phyloP scores from a whole-genome alignment of 768 basidiomycete species.

The Mrakia frigida region DNA sequence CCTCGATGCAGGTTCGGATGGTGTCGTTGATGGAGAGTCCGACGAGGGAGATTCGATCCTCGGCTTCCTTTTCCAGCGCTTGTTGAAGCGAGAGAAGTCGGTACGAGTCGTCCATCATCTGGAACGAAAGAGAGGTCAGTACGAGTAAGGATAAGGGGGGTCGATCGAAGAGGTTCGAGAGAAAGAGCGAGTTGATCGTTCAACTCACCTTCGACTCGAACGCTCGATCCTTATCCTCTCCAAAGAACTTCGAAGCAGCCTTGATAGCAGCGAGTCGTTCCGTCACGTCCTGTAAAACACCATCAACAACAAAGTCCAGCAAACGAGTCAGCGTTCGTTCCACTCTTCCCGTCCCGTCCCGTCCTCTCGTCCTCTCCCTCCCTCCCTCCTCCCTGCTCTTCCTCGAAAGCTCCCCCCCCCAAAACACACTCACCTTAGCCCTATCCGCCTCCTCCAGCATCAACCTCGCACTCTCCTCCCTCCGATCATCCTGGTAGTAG shows the following conservation, averaged over 20 bases:
- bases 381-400: background rate
- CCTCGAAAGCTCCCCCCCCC: too few species aligned
- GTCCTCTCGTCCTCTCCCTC: background rate
- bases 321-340: background rate
- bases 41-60: slow-evolving; percentile 66
- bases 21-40: slow-evolving; percentile 84
- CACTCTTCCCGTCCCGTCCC: background rate
- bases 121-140: slow-evolving; percentile 40
- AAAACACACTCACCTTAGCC: slow-evolving; percentile 61
- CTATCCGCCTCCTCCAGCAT: slow-evolving; percentile 73
- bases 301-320: background rate
- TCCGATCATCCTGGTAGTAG: slow-evolving; percentile 93
- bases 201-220: slow-evolving; percentile 81
- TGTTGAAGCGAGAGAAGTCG: slow-evolving; percentile 73
- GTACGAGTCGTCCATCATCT: slow-evolving; percentile 88
- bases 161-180: background rate
- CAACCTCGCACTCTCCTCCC: slow-evolving; percentile 86
- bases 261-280: slow-evolving; percentile 68
- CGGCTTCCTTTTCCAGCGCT: slow-evolving; percentile 71
- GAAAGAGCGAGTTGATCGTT: background rate
- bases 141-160: too few species aligned
- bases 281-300: slow-evolving; percentile 62
- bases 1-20: slow-evolving; percentile 67
- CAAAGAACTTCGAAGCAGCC: slow-evolving; percentile 85
- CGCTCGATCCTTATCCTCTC: slow-evolving; percentile 81